Evolutionary conservation across 2,329 filamentous ascomycete species (phyloP).

Genomic region (Colletotrichum filicis): DNA sequence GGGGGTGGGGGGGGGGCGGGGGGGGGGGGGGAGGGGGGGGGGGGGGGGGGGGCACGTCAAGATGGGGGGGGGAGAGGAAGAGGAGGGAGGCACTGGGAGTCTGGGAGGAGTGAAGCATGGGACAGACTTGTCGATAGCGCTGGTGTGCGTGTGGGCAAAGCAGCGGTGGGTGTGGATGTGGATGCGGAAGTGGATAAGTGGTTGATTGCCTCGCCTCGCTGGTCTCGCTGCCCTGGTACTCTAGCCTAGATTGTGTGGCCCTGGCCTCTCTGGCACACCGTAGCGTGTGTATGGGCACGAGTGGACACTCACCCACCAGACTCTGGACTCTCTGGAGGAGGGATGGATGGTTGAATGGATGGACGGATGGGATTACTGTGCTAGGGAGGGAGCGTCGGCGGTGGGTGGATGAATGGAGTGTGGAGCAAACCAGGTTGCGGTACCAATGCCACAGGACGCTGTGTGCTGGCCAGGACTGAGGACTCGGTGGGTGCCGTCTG

Average conservation of each 20-base stretch:
- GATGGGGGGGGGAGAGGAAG: neutral
- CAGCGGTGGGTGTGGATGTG: constrained; percentile 20
- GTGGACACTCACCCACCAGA: neutral
- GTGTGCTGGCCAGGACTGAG: neutral
- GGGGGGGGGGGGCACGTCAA: neutral
- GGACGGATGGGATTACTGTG: constrained; percentile 6
- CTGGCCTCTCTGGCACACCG: neutral
- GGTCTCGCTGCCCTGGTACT: neutral
- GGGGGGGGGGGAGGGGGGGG: constrained; percentile 9
- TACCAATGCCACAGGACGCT: constrained; percentile 15
- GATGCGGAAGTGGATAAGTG: constrained; percentile 1
- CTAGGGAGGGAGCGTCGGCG: constrained; percentile 10
- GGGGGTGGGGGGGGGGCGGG: neutral
- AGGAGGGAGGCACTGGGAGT: neutral
- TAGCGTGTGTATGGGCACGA: neutral
- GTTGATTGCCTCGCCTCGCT: constrained; percentile 18
- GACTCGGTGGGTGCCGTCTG: neutral
- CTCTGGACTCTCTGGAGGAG: neutral
- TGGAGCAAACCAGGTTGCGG: constrained; percentile 26
- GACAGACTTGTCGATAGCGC: constrained; percentile 33
- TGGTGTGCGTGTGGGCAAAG: constrained; percentile 8
- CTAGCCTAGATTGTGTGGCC: neutral
- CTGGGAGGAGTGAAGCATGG: constrained; percentile 1
- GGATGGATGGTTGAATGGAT: constrained; percentile 5
- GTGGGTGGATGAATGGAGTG: constrained; percentile 3